These are phyloP conservation scores for Xanthoconium separans DNA, from an alignment of 1,284 basidiomycete species.

Conservation along the genomic window DNA sequence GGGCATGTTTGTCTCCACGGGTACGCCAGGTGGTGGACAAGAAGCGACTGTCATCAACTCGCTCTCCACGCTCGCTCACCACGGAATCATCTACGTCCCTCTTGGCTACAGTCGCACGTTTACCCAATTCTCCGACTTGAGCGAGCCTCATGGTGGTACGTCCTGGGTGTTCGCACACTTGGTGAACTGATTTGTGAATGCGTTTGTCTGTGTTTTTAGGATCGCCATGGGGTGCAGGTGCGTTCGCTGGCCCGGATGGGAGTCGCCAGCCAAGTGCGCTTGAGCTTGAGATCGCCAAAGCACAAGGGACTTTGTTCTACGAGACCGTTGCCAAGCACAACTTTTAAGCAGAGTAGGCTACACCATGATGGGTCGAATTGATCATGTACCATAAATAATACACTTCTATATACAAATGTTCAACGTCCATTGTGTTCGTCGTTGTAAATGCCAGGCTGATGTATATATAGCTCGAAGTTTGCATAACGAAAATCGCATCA, in stretches of 20 bases:
- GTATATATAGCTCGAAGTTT: too few species aligned
- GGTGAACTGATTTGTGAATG: neutral
- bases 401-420: neutral
- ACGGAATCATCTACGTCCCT: constrained; percentile 51
- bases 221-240: constrained; percentile 45
- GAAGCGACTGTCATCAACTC: constrained; percentile 47
- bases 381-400: neutral
- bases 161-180: neutral
- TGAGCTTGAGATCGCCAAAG: constrained; percentile 47
- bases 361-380: too few species aligned
- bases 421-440: too few species aligned
- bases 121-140: constrained; percentile 38
- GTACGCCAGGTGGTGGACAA: constrained; percentile 41
- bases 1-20: constrained; percentile 42
- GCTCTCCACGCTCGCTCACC: constrained; percentile 55
- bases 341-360: neutral
- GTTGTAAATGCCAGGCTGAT: too few species aligned
- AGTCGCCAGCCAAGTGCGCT: constrained; percentile 43
- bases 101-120: constrained; percentile 46
- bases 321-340: constrained; percentile 14
- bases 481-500: too few species aligned
- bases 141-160: constrained; percentile 43
- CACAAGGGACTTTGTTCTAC: constrained; percentile 43
- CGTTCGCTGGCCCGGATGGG: constrained; percentile 47
- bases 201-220: constrained; percentile 11